Conservation (phyloP, 106 monocot species). For the Agapanthus africanus region DNA sequence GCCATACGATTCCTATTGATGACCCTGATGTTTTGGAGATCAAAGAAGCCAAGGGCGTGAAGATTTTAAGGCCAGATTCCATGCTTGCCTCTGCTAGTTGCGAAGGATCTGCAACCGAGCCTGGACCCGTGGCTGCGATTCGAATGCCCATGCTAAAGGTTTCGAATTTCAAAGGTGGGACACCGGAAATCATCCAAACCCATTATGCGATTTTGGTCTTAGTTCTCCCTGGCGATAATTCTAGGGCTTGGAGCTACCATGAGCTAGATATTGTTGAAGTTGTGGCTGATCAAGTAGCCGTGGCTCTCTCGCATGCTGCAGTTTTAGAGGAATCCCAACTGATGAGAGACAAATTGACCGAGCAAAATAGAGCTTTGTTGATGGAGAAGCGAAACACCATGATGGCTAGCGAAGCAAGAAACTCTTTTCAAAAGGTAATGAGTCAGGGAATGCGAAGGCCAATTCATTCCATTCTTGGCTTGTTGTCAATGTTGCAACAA, state of each 20-base stretch:
- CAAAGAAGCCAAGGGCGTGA: constrained; percentile 23
- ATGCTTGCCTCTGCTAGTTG: constrained; percentile 38
- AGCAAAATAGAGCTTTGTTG: constrained; percentile 47
- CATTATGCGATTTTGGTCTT: constrained; percentile 61
- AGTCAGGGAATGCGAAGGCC: constrained; percentile 62
- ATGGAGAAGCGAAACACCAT: constrained; percentile 36
- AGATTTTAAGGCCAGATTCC: constrained; percentile 27
- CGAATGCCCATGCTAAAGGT: constrained; percentile 68
- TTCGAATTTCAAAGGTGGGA: constrained; percentile 55
- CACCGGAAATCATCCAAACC: constrained; percentile 38
- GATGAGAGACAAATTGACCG: constrained; percentile 50
- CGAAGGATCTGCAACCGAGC: constrained; percentile 18
- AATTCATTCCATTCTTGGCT: constrained; percentile 44
- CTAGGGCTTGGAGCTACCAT: constrained; percentile 38
- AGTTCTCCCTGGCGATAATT: constrained; percentile 39
- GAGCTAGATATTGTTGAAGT: constrained; percentile 66
- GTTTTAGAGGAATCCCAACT: constrained; percentile 63
- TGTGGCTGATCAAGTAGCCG: constrained; percentile 70
- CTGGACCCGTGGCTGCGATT: constrained; percentile 52
- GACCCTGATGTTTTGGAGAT: constrained; percentile 44
- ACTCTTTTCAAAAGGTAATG: constrained; percentile 52
- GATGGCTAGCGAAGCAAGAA: constrained; percentile 62
- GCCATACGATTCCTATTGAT: constrained; percentile 20
- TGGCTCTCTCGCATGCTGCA: constrained; percentile 70
- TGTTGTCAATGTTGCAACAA: constrained; percentile 56